Percentiles rank a stretch among this genome's conserved stretches.
These are phyloP conservation scores for Chiua sp. DNA, from an alignment of 1,284 basidiomycete species.

Conservation along the genomic window DNA sequence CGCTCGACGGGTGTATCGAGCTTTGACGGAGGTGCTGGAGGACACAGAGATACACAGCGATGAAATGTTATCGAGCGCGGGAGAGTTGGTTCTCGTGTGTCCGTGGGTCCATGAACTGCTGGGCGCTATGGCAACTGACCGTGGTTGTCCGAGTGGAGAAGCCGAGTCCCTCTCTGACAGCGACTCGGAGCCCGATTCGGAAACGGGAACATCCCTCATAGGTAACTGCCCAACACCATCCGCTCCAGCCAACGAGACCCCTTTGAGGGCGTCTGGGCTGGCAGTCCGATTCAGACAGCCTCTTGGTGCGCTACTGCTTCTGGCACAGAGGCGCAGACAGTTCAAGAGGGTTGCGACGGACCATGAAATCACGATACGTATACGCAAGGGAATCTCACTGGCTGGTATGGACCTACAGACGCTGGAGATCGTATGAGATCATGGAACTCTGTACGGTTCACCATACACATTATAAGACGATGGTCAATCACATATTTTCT, in stretches of 20 bases:
- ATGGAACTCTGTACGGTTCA: too few relatives aligned
- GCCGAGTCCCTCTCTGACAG: not conserved
- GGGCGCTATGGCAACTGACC: not conserved
- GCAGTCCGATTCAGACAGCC: conserved; percentile 15
- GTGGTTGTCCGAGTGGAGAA: not conserved
- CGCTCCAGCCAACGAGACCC: not conserved
- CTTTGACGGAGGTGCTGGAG: conserved; percentile 9
- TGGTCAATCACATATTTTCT: not conserved
- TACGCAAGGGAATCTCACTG: conserved; percentile 6
- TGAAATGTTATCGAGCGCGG: not conserved
- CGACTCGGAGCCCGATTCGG: conserved; percentile 4
- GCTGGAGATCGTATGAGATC: conserved; percentile 13
- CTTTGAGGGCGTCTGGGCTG: conserved; percentile 5
- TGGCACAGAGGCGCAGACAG: not conserved
- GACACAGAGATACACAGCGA: conserved; percentile 15
- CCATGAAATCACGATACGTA: conserved; percentile 12
- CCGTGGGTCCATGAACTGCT: conserved; percentile 26
- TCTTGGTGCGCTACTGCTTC: conserved; percentile 20
- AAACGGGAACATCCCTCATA: not conserved
- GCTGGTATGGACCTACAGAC: conserved; percentile 11
- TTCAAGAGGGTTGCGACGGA: conserved; percentile 25
- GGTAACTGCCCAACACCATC: too few relatives aligned
- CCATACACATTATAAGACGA: not conserved
- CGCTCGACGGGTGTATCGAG: conserved; percentile 10
- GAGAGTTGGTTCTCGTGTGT: conserved; percentile 19